Base-by-base conservation (phyloP, 1,139 yeast genomes). In the Taphrina confusa region DNA sequence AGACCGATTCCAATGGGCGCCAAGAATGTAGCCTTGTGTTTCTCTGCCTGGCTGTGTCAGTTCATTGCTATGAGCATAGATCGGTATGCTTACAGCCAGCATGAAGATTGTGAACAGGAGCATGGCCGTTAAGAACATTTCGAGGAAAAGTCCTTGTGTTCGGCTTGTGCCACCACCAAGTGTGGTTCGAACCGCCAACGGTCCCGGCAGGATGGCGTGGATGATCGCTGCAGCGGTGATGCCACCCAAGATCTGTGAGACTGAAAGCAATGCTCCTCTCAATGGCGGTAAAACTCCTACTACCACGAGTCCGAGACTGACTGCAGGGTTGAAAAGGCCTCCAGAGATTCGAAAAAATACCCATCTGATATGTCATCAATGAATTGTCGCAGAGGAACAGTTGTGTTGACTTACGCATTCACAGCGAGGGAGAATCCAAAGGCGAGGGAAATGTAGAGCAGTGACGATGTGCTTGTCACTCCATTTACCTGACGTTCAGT, bases 141-240 rank as follows among this genome's bases (percentile, higher is more conserved):
- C 96, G 66, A 89, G 73, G 75, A 87, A 86, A 37, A 87, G 74
- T 71, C 92, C 96, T 77, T 91, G 83, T 57, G 87, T 69, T 72
- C 78, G 82, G 52, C 92, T 85, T 67, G 81, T 78, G 57, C 84
- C 92, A 64, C 85, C 84, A 63, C 94, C 90, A 64, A 87, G 76
- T 57, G 80, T 78, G 69, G 89, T 88, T 66, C 88, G 80, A 69
- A 87, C 89, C 20, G 81, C 78, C 68, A 88, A 78, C 47, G 79
- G 78, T 64, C 96, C 96, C 46, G 96, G 96, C 36, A 94, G 85
- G 85, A 88, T 81, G 56, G 90, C 95, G 66, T 81, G 76, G 55
- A 91, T 95, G 49, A 90, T 92, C 72, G 89, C 96, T 63, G 95
- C 95, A 63, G 96, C 96, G 68, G 90, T 89, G 84, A 89, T 85